Evolutionary conservation across 73 alveolate genomes (phyloP).

Genomic region (Symbiodinium natans): DNA sequence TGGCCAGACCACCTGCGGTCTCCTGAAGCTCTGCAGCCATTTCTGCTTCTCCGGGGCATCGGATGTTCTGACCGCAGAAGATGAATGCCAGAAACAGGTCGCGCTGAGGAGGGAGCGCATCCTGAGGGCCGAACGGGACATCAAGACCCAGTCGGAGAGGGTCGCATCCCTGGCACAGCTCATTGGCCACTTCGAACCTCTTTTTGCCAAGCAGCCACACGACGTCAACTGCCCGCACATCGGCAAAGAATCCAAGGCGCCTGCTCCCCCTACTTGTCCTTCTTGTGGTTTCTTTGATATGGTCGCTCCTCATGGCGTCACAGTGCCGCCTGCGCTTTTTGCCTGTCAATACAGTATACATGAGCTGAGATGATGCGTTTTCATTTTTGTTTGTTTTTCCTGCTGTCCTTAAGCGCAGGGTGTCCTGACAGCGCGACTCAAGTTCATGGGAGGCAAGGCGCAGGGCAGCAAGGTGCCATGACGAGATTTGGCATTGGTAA

Average conservation of each 20-base stretch:
- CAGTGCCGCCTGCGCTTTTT: too few species aligned
- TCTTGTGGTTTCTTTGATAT: too few species aligned
- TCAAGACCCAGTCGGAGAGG: constrained; percentile 39
- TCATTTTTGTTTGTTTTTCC: too few species aligned
- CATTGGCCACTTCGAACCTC: constrained; percentile 47
- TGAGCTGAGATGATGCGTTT: too few species aligned
- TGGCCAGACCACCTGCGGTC: constrained; percentile 23
- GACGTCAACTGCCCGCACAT: neutral
- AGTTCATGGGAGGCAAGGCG: neutral
- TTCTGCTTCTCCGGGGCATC: constrained; percentile 49
- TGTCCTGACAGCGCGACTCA: neutral
- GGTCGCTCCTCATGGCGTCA: too few species aligned
- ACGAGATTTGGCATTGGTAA: neutral
- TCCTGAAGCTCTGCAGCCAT: constrained; percentile 55
- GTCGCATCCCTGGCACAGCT: constrained; percentile 15
- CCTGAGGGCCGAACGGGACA: constrained; percentile 21
- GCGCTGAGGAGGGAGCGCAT: neutral
- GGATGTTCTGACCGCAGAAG: constrained; percentile 33
- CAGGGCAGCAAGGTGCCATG: neutral
- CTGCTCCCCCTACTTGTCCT: too few species aligned
- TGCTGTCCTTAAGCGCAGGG: neutral
- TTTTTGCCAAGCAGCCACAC: constrained; percentile 26
- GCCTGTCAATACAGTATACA: too few species aligned
- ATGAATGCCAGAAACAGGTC: constrained; percentile 72
- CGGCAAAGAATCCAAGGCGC: neutral